Evolutionary conservation across 2,329 filamentous ascomycete species (phyloP).

Genomic region (Colletotrichum simmondsii): DNA sequence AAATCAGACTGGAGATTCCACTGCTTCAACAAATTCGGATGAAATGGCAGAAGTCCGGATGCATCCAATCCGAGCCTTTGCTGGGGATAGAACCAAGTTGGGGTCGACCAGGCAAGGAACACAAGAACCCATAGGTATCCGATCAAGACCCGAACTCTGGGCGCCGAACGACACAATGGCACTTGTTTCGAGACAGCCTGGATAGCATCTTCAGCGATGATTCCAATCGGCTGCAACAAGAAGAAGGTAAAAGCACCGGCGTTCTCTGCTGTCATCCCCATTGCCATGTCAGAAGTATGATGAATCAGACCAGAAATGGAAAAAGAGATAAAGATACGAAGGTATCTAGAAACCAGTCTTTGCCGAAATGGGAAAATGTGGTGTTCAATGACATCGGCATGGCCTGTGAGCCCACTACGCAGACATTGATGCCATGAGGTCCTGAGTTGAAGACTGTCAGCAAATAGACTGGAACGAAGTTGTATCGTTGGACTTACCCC

Average conservation of each 20-base stretch:
- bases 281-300: neutral
- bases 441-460: too few species aligned
- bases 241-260: neutral
- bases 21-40: too few species aligned
- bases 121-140: neutral
- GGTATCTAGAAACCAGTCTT: neutral
- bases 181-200: neutral
- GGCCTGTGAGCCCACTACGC: neutral
- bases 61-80: neutral
- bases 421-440: neutral
- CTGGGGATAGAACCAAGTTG: neutral
- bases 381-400: neutral
- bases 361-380: neutral
- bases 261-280: neutral
- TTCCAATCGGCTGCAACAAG: neutral
- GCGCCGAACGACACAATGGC: neutral
- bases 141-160: neutral
- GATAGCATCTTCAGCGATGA: neutral
- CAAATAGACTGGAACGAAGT: too few species aligned
- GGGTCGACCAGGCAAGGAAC: neutral
- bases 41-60: too few species aligned
- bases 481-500: too few species aligned
- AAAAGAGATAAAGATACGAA: neutral
- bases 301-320: neutral
- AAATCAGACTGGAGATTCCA: too few species aligned